Conservation (phyloP, 202 grass and related monocot genomes). For the Panicum virgatum region DNA sequence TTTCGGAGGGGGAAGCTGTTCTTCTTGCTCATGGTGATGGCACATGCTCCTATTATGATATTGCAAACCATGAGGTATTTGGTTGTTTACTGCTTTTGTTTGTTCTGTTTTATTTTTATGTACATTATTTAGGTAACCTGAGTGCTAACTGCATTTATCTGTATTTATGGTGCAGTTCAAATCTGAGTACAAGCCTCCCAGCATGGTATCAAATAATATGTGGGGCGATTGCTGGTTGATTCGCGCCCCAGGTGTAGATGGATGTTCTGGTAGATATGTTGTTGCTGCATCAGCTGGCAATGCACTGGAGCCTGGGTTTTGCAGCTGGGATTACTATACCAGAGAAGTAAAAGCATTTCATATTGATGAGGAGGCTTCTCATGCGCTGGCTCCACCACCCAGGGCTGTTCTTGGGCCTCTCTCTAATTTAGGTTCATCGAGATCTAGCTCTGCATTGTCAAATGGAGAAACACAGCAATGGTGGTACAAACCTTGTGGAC, state of each 20-base stretch:
- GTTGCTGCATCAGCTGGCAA: constrained; percentile 85
- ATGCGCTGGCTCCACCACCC: constrained; percentile 32
- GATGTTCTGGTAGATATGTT: constrained; percentile 89
- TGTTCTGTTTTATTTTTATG: neutral
- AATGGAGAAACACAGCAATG: constrained; percentile 57
- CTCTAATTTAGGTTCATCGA: constrained; percentile 51
- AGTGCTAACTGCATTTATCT: constrained; percentile 22
- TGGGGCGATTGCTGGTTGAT: constrained; percentile 98
- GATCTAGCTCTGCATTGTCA: constrained; percentile 41
- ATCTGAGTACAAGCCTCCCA: constrained; percentile 81
- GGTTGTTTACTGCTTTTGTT: constrained; percentile 28
- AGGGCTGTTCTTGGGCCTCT: constrained; percentile 54
- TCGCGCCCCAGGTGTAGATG: constrained; percentile 81
- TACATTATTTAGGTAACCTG: neutral
- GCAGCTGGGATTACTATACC: constrained; percentile 91
- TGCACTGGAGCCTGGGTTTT: constrained; percentile 77
- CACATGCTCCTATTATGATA: constrained; percentile 94
- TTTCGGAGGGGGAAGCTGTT: constrained; percentile 88
- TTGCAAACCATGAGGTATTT: constrained; percentile 88
- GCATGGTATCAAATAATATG: constrained; percentile 55
- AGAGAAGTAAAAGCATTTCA: constrained; percentile 76
- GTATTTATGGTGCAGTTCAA: constrained; percentile 62
- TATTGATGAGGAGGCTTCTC: constrained; percentile 48
- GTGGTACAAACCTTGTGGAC: constrained; percentile 90
- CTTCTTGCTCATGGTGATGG: constrained; percentile 91